Percentiles rank a stretch among this genome's conserved stretches.
Conservation (phyloP, 106 monocot species). For the Acorus gramineus region DNA sequence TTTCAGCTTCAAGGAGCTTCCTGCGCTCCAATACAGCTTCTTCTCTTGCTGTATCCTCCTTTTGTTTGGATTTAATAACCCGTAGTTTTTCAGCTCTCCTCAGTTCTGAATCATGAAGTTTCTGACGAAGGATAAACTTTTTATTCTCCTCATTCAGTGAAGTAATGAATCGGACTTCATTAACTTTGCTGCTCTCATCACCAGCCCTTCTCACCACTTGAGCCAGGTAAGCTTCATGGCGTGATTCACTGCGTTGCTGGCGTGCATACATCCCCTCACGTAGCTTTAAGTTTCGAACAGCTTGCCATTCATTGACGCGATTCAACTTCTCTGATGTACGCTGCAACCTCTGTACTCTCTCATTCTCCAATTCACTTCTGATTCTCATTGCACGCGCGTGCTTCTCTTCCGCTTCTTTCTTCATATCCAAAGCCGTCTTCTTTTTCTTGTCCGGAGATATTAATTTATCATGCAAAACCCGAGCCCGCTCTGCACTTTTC, state of each 20-base stretch:
- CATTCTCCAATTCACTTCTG: conserved; percentile 81
- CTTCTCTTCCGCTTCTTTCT: conserved; percentile 87
- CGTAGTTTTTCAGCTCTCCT: conserved; percentile 93
- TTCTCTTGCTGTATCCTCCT: conserved; percentile 86
- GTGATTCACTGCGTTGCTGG: conserved; percentile 72
- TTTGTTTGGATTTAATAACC: conserved; percentile 82
- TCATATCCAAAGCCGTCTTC: conserved; percentile 76
- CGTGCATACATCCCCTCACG: conserved; percentile 88
- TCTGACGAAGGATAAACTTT: conserved; percentile 81
- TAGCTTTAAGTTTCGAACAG: conserved; percentile 74
- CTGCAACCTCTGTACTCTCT: conserved; percentile 83
- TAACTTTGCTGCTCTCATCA: conserved; percentile 98
- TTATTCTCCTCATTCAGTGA: conserved; percentile 97
- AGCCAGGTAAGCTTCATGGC: conserved; percentile 94
- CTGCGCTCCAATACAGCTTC: conserved; percentile 93
- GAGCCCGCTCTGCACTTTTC: conserved; percentile 61
- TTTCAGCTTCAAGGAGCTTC: conserved; percentile 96
- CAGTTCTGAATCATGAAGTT: conserved; percentile 84
- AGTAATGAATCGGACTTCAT: conserved; percentile 96
- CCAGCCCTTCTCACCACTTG: conserved; percentile 89
- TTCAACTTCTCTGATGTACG: conserved; percentile 86
- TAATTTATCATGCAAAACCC: conserved; percentile 76
- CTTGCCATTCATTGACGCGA: conserved; percentile 97
- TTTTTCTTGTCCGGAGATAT: conserved; percentile 96
- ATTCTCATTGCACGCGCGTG: conserved; percentile 91